Evolutionary conservation across 2,329 filamentous ascomycete genomes (phyloP).

Genomic region (Cytospora piceae): DNA sequence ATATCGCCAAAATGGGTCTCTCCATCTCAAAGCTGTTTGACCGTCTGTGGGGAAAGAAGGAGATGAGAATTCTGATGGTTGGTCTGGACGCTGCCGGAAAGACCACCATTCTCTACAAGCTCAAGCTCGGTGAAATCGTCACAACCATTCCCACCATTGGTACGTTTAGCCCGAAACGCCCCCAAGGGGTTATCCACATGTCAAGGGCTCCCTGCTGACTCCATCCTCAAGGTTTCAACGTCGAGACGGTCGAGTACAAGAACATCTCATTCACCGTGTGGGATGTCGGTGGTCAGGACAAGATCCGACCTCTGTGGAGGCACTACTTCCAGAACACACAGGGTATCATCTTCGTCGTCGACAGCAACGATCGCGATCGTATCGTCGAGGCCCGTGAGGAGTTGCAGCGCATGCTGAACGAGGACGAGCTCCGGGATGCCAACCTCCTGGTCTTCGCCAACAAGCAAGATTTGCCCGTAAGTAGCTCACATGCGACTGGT

Average conservation of each 20-base stretch:
- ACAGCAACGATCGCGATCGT: conserved; percentile 98
- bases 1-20: conserved; percentile 88
- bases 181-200: conserved; percentile 1
- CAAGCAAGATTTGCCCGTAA: conserved; percentile 98
- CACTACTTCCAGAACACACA: conserved; percentile 99
- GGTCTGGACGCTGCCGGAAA: conserved; percentile 99
- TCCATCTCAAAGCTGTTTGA: conserved; percentile 96
- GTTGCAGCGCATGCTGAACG: conserved; percentile 97
- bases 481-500: conserved; percentile 39
- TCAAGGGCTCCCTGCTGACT: conserved; percentile 33
- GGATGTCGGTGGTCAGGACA: conserved; percentile 99
- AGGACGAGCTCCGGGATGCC: conserved; percentile 97
- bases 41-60: conserved; percentile 98
- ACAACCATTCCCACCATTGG: conserved; percentile 99
- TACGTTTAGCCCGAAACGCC: conserved; percentile 50
- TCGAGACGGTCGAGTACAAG: conserved; percentile 99
- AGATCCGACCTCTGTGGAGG: conserved; percentile 99
- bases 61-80: conserved; percentile 99
- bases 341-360: conserved; percentile 99
- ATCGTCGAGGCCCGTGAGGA: conserved; percentile 96
- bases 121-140: conserved; percentile 99
- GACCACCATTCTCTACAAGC: conserved; percentile 99
- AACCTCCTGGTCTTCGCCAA: conserved; percentile 98
- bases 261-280: conserved; percentile 99
- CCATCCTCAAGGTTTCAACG: conserved; percentile 80